These are phyloP conservation scores for Scytalidium sp. DNA, from an alignment of 2,329 filamentous ascomycete genomes.

Conservation along the genomic window DNA sequence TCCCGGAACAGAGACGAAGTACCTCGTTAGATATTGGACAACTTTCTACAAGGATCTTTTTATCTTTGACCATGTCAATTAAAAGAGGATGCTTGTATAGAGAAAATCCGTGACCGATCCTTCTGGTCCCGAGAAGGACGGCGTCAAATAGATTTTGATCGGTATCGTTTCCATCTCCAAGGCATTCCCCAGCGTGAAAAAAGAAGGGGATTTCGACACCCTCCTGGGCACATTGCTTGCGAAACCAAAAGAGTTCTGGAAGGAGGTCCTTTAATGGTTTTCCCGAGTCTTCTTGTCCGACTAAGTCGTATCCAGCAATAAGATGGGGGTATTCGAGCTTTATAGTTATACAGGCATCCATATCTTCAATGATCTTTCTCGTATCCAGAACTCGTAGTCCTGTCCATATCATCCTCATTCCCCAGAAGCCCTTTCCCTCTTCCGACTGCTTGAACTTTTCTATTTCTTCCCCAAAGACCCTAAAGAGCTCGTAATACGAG, in stretches of 20 bases:
- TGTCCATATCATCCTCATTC: conserved; percentile 82
- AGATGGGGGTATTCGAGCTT: conserved; percentile 78
- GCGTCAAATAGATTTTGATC: conserved; percentile 88
- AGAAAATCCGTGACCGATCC: conserved; percentile 87
- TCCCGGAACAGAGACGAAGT: conserved; percentile 71
- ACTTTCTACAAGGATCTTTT: conserved; percentile 82
- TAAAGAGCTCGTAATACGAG: conserved; percentile 68
- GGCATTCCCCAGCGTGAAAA: conserved; percentile 89
- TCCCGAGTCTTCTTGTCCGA: conserved; percentile 82
- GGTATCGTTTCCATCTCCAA: conserved; percentile 72
- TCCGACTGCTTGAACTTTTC: conserved; percentile 68
- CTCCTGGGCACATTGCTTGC: conserved; percentile 75
- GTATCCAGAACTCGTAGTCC: conserved; percentile 63
- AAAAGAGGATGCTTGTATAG: conserved; percentile 90
- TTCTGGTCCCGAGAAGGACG: conserved; percentile 77
- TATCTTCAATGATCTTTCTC: conserved; percentile 68
- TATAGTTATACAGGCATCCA: conserved; percentile 83
- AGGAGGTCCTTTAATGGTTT: conserved; percentile 73
- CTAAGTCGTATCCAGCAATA: conserved; percentile 84
- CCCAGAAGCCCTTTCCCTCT: conserved; percentile 78
- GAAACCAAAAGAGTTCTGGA: conserved; percentile 91
- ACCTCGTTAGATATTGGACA: conserved; percentile 93
- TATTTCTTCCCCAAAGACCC: conserved; percentile 74
- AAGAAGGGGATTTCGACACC: conserved; percentile 87
- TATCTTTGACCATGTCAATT: conserved; percentile 84